Evolutionary conservation across 805 yeast species (phyloP), one percentile per base, ranked within the genome.

Genomic region (Jamesozyma gamospora): DNA sequence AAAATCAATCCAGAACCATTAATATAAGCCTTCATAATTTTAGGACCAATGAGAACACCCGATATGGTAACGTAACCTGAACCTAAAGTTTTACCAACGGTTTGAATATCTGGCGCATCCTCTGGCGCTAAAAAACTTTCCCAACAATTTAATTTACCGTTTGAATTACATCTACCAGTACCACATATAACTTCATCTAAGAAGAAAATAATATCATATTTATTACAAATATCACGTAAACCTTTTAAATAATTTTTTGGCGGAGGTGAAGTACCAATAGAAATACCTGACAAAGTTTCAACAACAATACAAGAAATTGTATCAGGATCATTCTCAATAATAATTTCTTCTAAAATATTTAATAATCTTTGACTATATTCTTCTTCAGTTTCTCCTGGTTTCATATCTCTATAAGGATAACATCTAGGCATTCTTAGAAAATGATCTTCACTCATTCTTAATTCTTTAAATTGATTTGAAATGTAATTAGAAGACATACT

Each of bases 171-270:
- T 50, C 79, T 65, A 17, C 77, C 78, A 29, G 71, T 65, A 27
- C 79, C 79, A 51, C 75, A 72, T 76, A 73, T 72, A 33, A 72
- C 73, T 56, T 74, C 79, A 48, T 74, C 79, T 36, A 71, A 56
- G 58, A 70, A 63, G 48, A 74, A 58, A 31, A 72, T 53, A 30
- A 70, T 64, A 33, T 71, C 77, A 53, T 72, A 72, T 51, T 72
- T 72, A 55, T 69, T 67, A 50, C 76, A 71, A 37, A 74, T 52
- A 32, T 60, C 66, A 39, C 70, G 56, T 32, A 66, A 56, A 12
- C 72, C 75, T 41, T 65, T 69, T 42, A 70, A 58, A 53, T 71
- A 71, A 30, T 72, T 71, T 48, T 64, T 63, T 39, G 70, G 61
- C 37, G 73, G 71, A 19, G 67, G 63, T 15, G 65, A 59, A 37